Evolutionary conservation across 2,329 filamentous ascomycete genomes (phyloP), one percentile per base, ranked within the genome.

Genomic region (Fusarium succisae): DNA sequence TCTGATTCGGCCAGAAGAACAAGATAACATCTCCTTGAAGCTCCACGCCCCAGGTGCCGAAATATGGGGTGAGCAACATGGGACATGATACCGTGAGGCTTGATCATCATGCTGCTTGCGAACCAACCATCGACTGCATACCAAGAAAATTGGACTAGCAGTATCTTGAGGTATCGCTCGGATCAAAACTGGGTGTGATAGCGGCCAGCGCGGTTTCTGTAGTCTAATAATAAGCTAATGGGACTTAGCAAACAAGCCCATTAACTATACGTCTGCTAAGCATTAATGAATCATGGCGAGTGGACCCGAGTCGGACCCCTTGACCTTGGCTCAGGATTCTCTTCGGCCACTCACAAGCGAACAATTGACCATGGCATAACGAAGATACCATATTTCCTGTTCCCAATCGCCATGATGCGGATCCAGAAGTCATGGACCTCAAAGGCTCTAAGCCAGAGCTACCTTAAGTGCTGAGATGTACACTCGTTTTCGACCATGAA

Each of bases 351-450:
- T 74, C 47, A 71, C 47, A 64, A 30, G 26, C 30, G 41, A 74
- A 55, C 22, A 74, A 48, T 53, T 32, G 71, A 59, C 72, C 71
- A 74, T 72, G 71, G 55, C 55, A 41, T 38, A 41, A 59, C 39
- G 24, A 28, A 32, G 47, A 17, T 30, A 28, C 38, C 48, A 60
- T 39, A 20, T 26, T 48, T 50, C 45, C 32, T 58, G 28, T 51
- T 69, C 38, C 13, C 43, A 47, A 20, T 32, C 15, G 17, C 24
- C 39, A 20, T 58, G 18, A 30, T 45, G 26, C 24, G 39, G 43
- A 47, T 41, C n/a, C n/a, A 48, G 53, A 44, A 59, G 26, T 43
- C 26, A 48, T 38, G 53, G 35, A 57, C 30, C 45, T 24, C 62
- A 44, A n/a, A 26, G 48, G 17, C n/a, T 47, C 45, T 43, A 28